phyloP scores from a whole-genome alignment of 495 filamentous ascomycete genomes.

The Penicillium ochrochloron region DNA sequence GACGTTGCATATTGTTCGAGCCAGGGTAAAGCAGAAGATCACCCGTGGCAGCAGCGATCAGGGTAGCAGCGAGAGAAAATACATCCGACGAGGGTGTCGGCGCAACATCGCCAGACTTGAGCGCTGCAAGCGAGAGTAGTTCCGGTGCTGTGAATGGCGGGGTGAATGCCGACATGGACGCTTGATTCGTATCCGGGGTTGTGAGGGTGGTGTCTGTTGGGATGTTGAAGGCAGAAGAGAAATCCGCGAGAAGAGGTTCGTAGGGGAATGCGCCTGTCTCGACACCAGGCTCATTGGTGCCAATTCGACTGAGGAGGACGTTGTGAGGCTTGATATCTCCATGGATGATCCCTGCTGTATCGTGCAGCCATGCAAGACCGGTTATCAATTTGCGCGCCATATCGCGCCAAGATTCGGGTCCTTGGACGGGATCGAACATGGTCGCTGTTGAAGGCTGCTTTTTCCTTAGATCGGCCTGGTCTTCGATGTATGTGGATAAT shows the following conservation, averaged over 20 bases:
- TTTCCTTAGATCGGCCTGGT: constrained; percentile 36
- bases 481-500: constrained; percentile 55
- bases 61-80: constrained; percentile 60
- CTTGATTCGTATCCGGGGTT: constrained; percentile 22
- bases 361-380: constrained; percentile 58
- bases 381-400: constrained; percentile 54
- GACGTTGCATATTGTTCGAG: constrained; percentile 45
- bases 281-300: constrained; percentile 12
- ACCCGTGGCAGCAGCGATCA: constrained; percentile 60
- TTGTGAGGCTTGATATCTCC: constrained; percentile 53
- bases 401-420: constrained; percentile 43
- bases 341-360: constrained; percentile 47
- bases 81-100: constrained; percentile 33
- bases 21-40: constrained; percentile 56
- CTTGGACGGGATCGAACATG: constrained; percentile 58
- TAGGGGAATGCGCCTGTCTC: constrained; percentile 33
- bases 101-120: constrained; percentile 30
- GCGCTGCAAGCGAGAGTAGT: constrained; percentile 46
- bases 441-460: constrained; percentile 43
- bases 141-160: constrained; percentile 64
- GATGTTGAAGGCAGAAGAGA: constrained; percentile 59
- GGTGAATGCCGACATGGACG: constrained; percentile 54
- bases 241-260: constrained; percentile 60
- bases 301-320: constrained; percentile 40
- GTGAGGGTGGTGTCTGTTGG: constrained; percentile 17